These are phyloP conservation scores for Pseudogymnoascus sp. DNA, from an alignment of 2,329 filamentous ascomycete genomes.

Conservation along the genomic window DNA sequence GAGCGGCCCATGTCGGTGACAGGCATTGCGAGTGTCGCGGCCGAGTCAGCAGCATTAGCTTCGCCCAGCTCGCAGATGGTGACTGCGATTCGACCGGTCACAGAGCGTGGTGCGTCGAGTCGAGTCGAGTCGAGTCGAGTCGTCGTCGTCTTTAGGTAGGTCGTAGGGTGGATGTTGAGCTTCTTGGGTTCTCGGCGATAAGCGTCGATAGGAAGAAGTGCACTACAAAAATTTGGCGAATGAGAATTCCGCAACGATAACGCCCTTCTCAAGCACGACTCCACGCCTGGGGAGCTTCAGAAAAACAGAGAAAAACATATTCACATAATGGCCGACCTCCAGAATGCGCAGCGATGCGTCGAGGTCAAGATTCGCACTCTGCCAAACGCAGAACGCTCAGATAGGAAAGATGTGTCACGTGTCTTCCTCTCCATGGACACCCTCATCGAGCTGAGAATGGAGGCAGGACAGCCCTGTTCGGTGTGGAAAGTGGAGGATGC, in stretches of 20 bases:
- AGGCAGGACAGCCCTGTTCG: conserved; percentile 51
- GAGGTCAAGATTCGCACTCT: conserved; percentile 27
- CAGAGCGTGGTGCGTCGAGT: neutral
- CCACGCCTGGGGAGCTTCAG: neutral
- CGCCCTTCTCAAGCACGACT: neutral
- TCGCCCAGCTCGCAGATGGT: conserved; percentile 19
- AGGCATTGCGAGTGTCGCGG: conserved; percentile 35
- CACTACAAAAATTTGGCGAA: conserved; percentile 5
- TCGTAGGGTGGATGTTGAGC: neutral
- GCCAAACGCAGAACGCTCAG: conserved; percentile 22
- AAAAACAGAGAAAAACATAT: neutral
- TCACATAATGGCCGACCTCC: conserved; percentile 16
- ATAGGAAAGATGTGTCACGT: conserved; percentile 27
- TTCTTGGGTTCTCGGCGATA: neutral
- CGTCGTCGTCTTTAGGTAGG: neutral
- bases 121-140: neutral
- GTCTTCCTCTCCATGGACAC: conserved; percentile 30
- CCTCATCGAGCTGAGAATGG: conserved; percentile 45
- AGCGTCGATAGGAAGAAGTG: conserved; percentile 5
- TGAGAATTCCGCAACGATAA: neutral
- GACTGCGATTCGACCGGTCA: conserved; percentile 13
- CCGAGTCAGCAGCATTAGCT: conserved; percentile 37
- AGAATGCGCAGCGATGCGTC: conserved; percentile 21
- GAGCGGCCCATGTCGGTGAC: conserved; percentile 32
- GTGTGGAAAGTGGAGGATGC: conserved; percentile 33